Base-by-base conservation (phyloP, 345 rosid species). In the Pistacia vera region DNA sequence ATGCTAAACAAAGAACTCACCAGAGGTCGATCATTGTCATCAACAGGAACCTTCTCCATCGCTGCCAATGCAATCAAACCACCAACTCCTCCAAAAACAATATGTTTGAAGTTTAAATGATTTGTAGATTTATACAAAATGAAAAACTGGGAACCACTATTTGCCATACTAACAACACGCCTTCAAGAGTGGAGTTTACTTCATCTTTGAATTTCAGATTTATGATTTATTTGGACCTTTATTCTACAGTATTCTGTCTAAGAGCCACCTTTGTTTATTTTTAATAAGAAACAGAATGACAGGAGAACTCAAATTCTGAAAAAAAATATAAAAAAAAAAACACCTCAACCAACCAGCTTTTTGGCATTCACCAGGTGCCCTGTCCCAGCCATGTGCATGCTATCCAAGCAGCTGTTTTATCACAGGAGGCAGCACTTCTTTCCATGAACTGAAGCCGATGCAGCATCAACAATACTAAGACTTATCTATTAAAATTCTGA, bases 321-420 rank as follows among this genome's bases (percentile, higher is more conserved):
- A 28, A 28, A 28, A 28, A 28, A 28, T 1, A 28, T 1, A 28
- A 28, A 28, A 71, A 65, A 48, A n/a, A n/a, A n/a, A n/a, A n/a
- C n/a, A 70, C 11, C n/a, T n/a, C n/a, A 8, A 85, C 88, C 81
- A 72, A 96, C 99, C 98, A 96, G 56, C 76, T 83, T 92, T 14
- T n/a, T n/a, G n/a, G 95, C 85, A 84, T 93, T 96, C 77, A 96
- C n/a, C 85, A 75, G 92, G 96, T 74, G 86, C 82, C 82, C 97
- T 87, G 77, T 96, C 99, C 99, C 99, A 81, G 97, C 93, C 94
- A 88, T 91, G 82, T 96, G 98, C 98, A 91, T 87, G 97, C 98
- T 79, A 96, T 93, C 61, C 92, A 85, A 78, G 99, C 97, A 83
- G 93, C 95, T 66, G 97, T 88, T 81, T 93, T 96, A 87, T 93